phyloP scores from a whole-genome alignment of 257 asterid species.

The Handroanthus guayacan region DNA sequence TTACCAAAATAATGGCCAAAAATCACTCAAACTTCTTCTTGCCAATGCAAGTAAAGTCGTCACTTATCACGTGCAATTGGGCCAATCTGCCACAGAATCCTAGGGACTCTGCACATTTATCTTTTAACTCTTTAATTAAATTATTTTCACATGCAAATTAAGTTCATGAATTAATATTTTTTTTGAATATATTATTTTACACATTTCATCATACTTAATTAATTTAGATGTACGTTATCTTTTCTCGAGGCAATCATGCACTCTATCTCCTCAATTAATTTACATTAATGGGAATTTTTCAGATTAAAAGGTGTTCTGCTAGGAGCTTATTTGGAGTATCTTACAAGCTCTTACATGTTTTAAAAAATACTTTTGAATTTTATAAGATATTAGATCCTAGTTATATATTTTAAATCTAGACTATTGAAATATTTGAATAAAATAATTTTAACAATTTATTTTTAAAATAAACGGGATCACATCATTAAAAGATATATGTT shows the following conservation, averaged over 20 bases:
- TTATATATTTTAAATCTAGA: too few species aligned
- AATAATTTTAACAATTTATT: too few species aligned
- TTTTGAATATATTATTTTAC: neutral
- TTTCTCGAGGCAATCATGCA: constrained; percentile 9
- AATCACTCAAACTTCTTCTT: constrained; percentile 21
- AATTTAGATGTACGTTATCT: neutral
- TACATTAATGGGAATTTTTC: too few species aligned
- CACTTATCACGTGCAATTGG: constrained; percentile 36
- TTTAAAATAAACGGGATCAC: too few species aligned
- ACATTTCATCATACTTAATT: neutral
- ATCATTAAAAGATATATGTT: too few species aligned
- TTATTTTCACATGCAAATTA: constrained; percentile 33
- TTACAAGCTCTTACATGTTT: too few species aligned
- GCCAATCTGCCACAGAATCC: constrained; percentile 27
- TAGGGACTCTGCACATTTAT: constrained; percentile 16
- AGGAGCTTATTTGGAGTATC: too few species aligned
- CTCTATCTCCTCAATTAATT: neutral
- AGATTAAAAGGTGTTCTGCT: too few species aligned
- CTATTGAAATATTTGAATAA: too few species aligned
- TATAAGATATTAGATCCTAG: too few species aligned
- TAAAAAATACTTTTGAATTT: too few species aligned
- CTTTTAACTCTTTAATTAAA: too few species aligned
- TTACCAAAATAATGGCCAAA: constrained; percentile 24
- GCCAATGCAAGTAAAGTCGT: constrained; percentile 36
- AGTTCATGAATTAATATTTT: constrained; percentile 1